These are phyloP conservation scores for Tirmania nivea DNA, from an alignment of 495 filamentous ascomycete genomes.

Conservation along the genomic window DNA sequence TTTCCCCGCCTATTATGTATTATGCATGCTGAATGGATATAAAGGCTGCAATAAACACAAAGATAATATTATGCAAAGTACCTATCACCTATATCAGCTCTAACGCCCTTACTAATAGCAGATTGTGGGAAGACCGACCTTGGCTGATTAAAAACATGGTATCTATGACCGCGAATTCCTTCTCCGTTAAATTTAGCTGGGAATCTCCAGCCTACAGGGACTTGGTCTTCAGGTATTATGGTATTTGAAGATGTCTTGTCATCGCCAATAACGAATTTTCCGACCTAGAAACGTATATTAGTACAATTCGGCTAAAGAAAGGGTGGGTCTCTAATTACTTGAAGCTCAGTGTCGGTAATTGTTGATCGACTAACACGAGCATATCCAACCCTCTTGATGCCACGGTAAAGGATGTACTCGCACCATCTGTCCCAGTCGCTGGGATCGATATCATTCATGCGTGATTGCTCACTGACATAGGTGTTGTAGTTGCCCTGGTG, in stretches of 20 bases:
- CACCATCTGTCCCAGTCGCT: constrained; percentile 97
- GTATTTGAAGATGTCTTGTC: constrained; percentile 27
- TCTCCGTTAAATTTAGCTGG: constrained; percentile 69
- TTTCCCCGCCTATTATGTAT: too few species aligned
- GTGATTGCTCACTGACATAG: constrained; percentile 65
- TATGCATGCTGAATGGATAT: too few species aligned
- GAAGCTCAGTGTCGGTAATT: constrained; percentile 94
- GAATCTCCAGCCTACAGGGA: constrained; percentile 60
- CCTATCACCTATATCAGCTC: too few species aligned
- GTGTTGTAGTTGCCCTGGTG: constrained; percentile 91
- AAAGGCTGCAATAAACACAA: too few species aligned
- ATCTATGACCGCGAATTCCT: constrained; percentile 72
- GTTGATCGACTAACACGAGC: constrained; percentile 70
- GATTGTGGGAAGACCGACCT: constrained; percentile 29
- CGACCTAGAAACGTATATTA: constrained; percentile 31
- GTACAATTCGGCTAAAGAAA: not conserved
- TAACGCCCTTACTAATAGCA: too few species aligned
- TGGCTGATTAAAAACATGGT: constrained; percentile 93
- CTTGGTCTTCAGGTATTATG: constrained; percentile 40
- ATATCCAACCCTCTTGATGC: constrained; percentile 66
- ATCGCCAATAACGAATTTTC: constrained; percentile 77
- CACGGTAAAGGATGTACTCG: constrained; percentile 95
- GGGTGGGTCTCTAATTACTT: constrained; percentile 29
- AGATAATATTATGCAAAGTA: too few species aligned
- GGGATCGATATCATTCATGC: constrained; percentile 89